These are phyloP conservation scores for Alliaria petiolata DNA, from an alignment of 345 rosid genomes.

Conservation along the genomic window DNA sequence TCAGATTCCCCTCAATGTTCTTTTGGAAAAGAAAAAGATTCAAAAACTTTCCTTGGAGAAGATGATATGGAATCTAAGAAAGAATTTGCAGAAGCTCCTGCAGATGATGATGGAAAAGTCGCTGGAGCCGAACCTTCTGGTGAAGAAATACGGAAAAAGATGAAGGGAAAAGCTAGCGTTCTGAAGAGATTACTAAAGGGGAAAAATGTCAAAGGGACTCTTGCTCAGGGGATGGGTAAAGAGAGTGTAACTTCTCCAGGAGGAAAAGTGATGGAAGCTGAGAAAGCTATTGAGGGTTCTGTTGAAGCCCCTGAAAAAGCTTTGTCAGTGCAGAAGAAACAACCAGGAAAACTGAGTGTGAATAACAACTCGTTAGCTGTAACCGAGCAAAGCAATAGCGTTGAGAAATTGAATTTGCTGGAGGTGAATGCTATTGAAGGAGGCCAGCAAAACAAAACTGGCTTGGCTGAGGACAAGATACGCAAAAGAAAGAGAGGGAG, in stretches of 20 bases:
- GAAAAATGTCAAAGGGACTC: not conserved
- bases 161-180: not conserved
- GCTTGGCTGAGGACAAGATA: slow-evolving; percentile 3
- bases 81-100: not conserved
- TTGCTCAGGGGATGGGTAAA: not conserved
- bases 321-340: slow-evolving; percentile 35
- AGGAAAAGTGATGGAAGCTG: slow-evolving; percentile 33
- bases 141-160: not conserved
- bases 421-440: slow-evolving; percentile 31
- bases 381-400: slow-evolving; percentile 11
- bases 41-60: slow-evolving; percentile 9
- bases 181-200: slow-evolving; percentile 15
- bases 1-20: slow-evolving; percentile 8
- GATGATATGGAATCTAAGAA: slow-evolving; percentile 1
- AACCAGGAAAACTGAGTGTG: slow-evolving; percentile 32
- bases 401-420: slow-evolving; percentile 8
- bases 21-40: slow-evolving; percentile 10
- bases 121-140: not conserved
- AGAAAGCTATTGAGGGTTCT: slow-evolving; percentile 27
- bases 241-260: slow-evolving; percentile 6
- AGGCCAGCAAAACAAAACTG: slow-evolving; percentile 17
- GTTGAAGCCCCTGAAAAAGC: slow-evolving; percentile 16
- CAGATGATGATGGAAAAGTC: not conserved
- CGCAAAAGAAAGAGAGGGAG: slow-evolving; percentile 18
- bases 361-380: slow-evolving; percentile 19